phyloP scores from a whole-genome alignment of 2,329 filamentous ascomycete species.

The Cytospora piceicola region DNA sequence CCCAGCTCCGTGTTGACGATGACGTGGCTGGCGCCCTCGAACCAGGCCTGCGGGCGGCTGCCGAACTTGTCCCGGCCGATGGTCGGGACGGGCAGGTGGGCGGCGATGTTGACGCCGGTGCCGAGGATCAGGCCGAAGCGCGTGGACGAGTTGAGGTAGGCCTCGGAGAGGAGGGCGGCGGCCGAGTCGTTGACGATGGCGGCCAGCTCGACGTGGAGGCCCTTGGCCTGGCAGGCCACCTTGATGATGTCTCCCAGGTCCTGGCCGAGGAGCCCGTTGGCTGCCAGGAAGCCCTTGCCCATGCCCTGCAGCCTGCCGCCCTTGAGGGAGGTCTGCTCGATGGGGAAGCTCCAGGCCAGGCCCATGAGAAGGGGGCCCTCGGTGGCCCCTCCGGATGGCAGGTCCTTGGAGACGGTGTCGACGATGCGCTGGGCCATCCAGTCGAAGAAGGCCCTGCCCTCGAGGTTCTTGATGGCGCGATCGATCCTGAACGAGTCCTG shows the following conservation, averaged over 20 bases:
- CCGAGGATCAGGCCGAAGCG: constrained; percentile 69
- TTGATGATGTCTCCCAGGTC: constrained; percentile 64
- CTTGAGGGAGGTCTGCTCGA: constrained; percentile 69
- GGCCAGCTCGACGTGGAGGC: constrained; percentile 59
- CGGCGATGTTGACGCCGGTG: constrained; percentile 69
- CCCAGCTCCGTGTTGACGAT: constrained; percentile 70
- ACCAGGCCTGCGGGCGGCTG: constrained; percentile 58
- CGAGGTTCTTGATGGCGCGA: constrained; percentile 57
- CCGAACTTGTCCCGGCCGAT: constrained; percentile 62
- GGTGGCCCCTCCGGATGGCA: constrained; percentile 42
- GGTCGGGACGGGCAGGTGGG: constrained; percentile 62
- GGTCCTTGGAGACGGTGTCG: constrained; percentile 56
- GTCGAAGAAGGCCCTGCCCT: constrained; percentile 65
- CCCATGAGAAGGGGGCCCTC: constrained; percentile 59
- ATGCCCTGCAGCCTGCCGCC: constrained; percentile 63
- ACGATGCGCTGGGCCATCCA: constrained; percentile 68
- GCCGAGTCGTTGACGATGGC: constrained; percentile 71
- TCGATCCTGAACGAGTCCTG: constrained; percentile 62
- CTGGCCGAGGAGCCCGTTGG: constrained; percentile 59
- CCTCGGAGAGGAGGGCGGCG: constrained; percentile 67
- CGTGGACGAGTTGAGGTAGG: constrained; percentile 62
- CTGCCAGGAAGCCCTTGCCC: constrained; percentile 69
- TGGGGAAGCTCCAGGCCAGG: constrained; percentile 71
- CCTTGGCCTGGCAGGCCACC: constrained; percentile 53
- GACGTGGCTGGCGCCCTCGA: constrained; percentile 61